A percentile compares a stretch with the other conserved stretches of the same genome.
These are phyloP conservation scores for Tolypocladium pustulatum DNA, from an alignment of 2,329 filamentous ascomycete species.

Conservation along the genomic window DNA sequence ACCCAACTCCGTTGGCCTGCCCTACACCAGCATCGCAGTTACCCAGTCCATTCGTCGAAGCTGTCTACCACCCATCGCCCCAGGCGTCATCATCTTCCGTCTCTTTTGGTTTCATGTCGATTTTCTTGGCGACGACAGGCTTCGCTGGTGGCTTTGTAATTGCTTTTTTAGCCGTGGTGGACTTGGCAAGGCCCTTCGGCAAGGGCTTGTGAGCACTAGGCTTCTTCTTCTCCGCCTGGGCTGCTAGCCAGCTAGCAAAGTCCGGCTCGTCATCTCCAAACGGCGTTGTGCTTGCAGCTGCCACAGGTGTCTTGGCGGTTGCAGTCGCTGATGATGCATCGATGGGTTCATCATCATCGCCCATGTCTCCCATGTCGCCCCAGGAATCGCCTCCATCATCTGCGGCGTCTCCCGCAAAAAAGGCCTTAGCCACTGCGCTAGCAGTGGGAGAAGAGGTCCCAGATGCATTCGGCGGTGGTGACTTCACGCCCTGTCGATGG, in stretches of 20 bases:
- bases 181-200: conserved; percentile 74
- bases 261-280: conserved; percentile 88
- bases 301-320: conserved; percentile 16
- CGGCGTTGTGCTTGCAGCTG: conserved; percentile 30
- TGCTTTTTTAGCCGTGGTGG: conserved; percentile 31
- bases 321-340: conserved; percentile 19
- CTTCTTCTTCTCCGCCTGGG: conserved; percentile 77
- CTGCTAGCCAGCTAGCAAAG: conserved; percentile 90
- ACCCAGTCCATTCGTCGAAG: neutral
- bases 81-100: conserved; percentile 49
- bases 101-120: conserved; percentile 56
- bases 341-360: conserved; percentile 35
- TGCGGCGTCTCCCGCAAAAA: conserved; percentile 44
- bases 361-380: conserved; percentile 59
- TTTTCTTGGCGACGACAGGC: conserved; percentile 48
- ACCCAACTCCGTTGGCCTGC: neutral
- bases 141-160: conserved; percentile 31
- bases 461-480: conserved; percentile 34
- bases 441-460: conserved; percentile 36
- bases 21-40: neutral
- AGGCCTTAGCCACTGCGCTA: conserved; percentile 33
- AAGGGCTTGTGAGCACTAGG: conserved; percentile 48
- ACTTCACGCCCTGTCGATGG: conserved; percentile 49
- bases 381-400: conserved; percentile 64
- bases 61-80: conserved; percentile 51